Evolutionary conservation across 768 basidiomycete genomes (phyloP), one percentile per base, ranked within the genome.

Genomic region (Agaricus bisporus): DNA sequence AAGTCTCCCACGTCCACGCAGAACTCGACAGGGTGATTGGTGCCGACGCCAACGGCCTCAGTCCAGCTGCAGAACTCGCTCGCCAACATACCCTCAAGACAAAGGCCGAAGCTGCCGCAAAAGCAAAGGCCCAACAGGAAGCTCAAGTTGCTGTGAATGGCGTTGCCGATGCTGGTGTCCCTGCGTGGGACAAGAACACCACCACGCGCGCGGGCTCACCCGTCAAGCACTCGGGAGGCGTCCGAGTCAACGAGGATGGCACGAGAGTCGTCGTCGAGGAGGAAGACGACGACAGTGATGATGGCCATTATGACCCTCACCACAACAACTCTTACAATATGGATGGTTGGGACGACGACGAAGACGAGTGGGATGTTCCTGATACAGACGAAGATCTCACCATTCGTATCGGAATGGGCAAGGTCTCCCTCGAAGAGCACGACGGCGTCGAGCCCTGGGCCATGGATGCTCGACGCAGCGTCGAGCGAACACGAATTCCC

Each of bases 1-100:
- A 81, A 50, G 80, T 95, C 15, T 87, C 88, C 48, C 87, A 86
- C 63, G 91, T 85, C 38, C 85, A 90, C 12, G 93, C 85, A 1
- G 92, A 97, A 71, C 74, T 90, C 52, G 93, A 94, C 58, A 76
- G 88, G 59, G 41, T 57, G 15, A 45, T 58, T 9, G 66, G 70
- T 11, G 88, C 63, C 44, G 74, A 83, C 54, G 68, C 91, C 72
- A 82, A 78, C 48, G 94, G 92, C 7, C 70, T 95, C 20, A 89
- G 88, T 61, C 94, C 94, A 6, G 94, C 94, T 14, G 94, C 94
- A 2, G 86, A 88, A 66, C 77, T 95, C 10, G 93, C 91, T 1
- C 66, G 94, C 39, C 91, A 94, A 66, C 93, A 95, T 67, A 97
- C 94, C 4, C 80, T 97, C 56, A 91, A 87, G 73, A 89, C 79